Evolutionary conservation across 345 rosid genomes (phyloP).

Genomic region (Schrenkiella parvula): DNA sequence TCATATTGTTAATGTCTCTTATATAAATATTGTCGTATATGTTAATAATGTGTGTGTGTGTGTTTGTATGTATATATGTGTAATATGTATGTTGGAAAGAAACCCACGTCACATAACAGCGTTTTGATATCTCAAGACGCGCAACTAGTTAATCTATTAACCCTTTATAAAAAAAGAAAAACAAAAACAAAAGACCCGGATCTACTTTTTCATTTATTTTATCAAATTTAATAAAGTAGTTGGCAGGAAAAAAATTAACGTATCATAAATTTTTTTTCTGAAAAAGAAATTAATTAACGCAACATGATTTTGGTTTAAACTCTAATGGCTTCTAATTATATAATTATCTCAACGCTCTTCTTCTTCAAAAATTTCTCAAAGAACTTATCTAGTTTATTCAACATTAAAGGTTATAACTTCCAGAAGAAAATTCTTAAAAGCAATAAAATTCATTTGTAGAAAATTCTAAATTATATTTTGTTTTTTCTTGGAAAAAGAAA

Average conservation of each 20-base stretch:
- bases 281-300: background rate
- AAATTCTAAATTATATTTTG: background rate
- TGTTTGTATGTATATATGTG: background rate
- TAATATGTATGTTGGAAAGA: background rate
- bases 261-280: background rate
- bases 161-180: too few relatives aligned
- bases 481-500: too few relatives aligned
- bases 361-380: background rate
- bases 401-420: background rate
- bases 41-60: background rate
- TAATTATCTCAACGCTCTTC: background rate
- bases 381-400: background rate
- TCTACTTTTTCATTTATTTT: conserved; percentile 12
- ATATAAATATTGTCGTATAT: background rate
- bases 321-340: background rate
- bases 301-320: background rate
- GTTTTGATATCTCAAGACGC: background rate
- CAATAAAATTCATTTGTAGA: background rate
- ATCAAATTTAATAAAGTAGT: background rate
- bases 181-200: too few relatives aligned
- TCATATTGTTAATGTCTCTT: background rate
- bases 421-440: background rate
- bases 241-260: background rate
- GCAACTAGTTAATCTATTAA: too few relatives aligned
- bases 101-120: conserved; percentile 11